Base-by-base conservation (phyloP, 768 basidiomycete species). In the Leucosporidium yakuticum region DNA sequence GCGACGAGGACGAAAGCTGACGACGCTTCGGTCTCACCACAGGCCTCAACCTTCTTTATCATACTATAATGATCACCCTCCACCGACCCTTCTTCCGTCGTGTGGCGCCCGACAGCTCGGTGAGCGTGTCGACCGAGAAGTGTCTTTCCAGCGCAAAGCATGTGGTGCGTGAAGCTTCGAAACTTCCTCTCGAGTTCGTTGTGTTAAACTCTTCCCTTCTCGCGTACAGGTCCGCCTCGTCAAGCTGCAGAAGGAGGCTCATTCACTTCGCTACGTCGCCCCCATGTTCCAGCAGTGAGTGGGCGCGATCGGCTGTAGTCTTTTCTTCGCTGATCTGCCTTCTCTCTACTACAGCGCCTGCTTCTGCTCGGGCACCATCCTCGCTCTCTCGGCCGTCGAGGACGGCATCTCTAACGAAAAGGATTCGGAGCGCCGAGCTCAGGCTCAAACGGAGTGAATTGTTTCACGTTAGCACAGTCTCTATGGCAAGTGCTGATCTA, bases 1-100 rank as follows among this genome's bases (percentile, higher is more conserved):
- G 39, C 39, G 39, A 44, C 11, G 14, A 44, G 34, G 6, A 36
- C 34, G 8, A 44, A 8, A 15, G 39, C 39, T 44, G 39, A 44
- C 34, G 34, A 5, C 34, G 6, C 34, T 25, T 51, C 27, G 25
- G 7, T 49, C 20, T 63, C 4, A 31, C 49, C 31, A 21, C 34
- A 50, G 32, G 31, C 6, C 62, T 69, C 34, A 63, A 72, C 29
- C 34, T 50, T 20, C 19, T 31, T 0, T 65, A 62, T 44, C 50
- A 64, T 51, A 58, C 39, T 25, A 60, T 69, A 6, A 62, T 63
- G 48, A 67, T 69, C 63, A 32, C 47, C 29, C 55, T 72, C 0
- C 71, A 72, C 21, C 67, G 71, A 11, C 71, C 71, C 25, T 71
- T 71, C 66, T 71, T 67, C 60, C 70, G 66, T 57, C 66, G 63